Conservation (phyloP, 192 early-diverging fungal genomes). For the Mortierella hygrophila region DNA sequence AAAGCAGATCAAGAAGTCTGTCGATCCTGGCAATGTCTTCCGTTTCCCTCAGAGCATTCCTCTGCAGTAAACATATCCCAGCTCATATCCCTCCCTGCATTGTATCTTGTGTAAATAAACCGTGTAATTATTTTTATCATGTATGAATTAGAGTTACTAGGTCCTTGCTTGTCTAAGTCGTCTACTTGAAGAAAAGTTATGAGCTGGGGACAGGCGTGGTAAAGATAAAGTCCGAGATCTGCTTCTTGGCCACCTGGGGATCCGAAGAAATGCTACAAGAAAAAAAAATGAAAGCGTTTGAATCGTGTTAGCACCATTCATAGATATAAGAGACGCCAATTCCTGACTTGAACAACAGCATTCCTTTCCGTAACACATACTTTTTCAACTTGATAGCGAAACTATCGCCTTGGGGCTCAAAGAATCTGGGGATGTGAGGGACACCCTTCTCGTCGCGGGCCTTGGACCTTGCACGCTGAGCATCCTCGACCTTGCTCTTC, state of each 20-base stretch:
- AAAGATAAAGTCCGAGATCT: conserved; percentile 48
- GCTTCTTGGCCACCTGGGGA: conserved; percentile 45
- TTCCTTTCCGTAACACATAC: conserved; percentile 17
- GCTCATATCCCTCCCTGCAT: background rate
- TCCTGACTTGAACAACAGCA: background rate
- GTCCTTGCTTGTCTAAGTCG: background rate
- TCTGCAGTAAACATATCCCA: background rate
- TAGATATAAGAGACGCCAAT: background rate
- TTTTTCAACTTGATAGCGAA: conserved; percentile 61
- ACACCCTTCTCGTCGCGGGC: conserved; percentile 65
- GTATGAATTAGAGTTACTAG: background rate
- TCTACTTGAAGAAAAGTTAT: background rate
- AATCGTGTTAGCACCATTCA: background rate
- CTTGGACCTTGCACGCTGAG: conserved; percentile 72
- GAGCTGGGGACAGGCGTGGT: conserved; percentile 8
- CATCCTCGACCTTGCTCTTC: conserved; percentile 81
- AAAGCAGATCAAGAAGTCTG: conserved; percentile 31
- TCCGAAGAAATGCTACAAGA: conserved; percentile 42
- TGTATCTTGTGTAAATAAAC: background rate
- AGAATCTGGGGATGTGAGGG: conserved; percentile 75
- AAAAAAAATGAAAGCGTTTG: background rate
- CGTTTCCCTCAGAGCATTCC: conserved; percentile 55
- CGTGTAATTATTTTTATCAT: background rate
- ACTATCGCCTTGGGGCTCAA: conserved; percentile 54
- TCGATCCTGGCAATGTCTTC: conserved; percentile 52